A percentile compares a stretch with the other conserved stretches of the same genome.
These are phyloP conservation scores for Tetraselmis striata DNA, from an alignment of 139 green algal genomes.

Conservation along the genomic window DNA sequence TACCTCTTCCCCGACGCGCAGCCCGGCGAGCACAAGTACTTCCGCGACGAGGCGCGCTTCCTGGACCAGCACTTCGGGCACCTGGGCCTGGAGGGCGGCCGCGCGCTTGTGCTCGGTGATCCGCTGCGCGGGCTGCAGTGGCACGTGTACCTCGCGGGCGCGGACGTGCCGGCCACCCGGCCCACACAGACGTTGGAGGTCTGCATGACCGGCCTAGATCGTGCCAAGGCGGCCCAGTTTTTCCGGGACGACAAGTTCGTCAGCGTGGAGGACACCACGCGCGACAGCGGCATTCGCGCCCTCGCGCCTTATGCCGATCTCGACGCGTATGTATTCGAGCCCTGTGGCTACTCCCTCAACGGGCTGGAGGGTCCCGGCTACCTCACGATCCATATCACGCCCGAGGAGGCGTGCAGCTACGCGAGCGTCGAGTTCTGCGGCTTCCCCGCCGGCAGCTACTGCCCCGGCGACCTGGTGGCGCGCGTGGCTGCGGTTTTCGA, in stretches of 20 bases:
- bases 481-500: slow-evolving; percentile 42
- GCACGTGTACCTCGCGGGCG: slow-evolving; percentile 83
- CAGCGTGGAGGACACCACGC: slow-evolving; percentile 45
- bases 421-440: slow-evolving; percentile 84
- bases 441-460: slow-evolving; percentile 33
- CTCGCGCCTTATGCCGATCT: slow-evolving; percentile 73
- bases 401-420: slow-evolving; percentile 87
- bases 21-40: slow-evolving; percentile 56
- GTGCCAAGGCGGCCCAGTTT: slow-evolving; percentile 57
- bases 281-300: slow-evolving; percentile 56
- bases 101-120: slow-evolving; percentile 81
- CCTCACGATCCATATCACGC: slow-evolving; percentile 97
- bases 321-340: slow-evolving; percentile 98
- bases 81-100: slow-evolving; percentile 48
- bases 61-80: slow-evolving; percentile 66
- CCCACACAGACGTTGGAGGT: slow-evolving; percentile 83
- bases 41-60: slow-evolving; percentile 65
- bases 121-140: slow-evolving; percentile 75
- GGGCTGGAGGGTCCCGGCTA: slow-evolving; percentile 62
- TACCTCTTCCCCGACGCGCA: slow-evolving; percentile 94
- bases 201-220: slow-evolving; percentile 89
- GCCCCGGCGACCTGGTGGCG: slow-evolving; percentile 24
- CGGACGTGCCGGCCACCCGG: slow-evolving; percentile 8
- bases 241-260: slow-evolving; percentile 60
- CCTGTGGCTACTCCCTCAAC: slow-evolving; percentile 99